These are phyloP conservation scores for Myotisia sp. DNA, from an alignment of 2,329 filamentous ascomycete species.

Conservation along the genomic window DNA sequence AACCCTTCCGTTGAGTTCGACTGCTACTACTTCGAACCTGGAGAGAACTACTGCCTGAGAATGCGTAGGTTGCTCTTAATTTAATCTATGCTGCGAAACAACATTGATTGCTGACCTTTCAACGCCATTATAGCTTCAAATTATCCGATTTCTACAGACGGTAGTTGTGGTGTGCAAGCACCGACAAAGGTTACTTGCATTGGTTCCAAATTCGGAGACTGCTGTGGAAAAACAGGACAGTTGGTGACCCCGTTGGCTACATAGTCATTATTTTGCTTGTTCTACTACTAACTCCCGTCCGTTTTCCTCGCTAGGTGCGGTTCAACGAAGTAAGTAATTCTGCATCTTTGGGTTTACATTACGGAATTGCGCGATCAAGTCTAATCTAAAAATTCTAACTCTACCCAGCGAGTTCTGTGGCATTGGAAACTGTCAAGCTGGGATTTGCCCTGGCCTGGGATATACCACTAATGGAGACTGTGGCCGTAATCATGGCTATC, in stretches of 20 bases:
- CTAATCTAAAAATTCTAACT: too few species aligned
- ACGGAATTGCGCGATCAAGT: too few species aligned
- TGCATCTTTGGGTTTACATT: too few species aligned
- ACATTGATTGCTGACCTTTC: too few species aligned
- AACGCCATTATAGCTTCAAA: not conserved
- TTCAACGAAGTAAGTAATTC: not conserved
- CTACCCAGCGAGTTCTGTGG: constrained; percentile 1
- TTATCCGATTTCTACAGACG: not conserved
- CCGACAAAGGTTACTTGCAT: constrained; percentile 2
- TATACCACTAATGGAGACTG: constrained; percentile 8
- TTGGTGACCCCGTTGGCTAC: not conserved
- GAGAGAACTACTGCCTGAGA: constrained; percentile 1
- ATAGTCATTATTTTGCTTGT: not conserved
- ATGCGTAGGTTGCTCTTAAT: not conserved
- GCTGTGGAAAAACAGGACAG: constrained; percentile 1
- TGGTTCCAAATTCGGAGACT: not conserved
- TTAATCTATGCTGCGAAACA: too few species aligned
- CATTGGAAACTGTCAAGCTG: constrained; percentile 3
- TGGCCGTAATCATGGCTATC: constrained; percentile 1
- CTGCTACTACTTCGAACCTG: not conserved
- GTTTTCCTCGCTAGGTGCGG: too few species aligned
- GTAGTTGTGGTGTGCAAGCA: not conserved
- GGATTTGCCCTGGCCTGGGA: constrained; percentile 4
- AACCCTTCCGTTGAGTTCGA: not conserved
- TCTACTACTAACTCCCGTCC: too few species aligned